Evolutionary conservation across 441 rosid genomes (phyloP).

Genomic region (Gossypium davidsonii): DNA sequence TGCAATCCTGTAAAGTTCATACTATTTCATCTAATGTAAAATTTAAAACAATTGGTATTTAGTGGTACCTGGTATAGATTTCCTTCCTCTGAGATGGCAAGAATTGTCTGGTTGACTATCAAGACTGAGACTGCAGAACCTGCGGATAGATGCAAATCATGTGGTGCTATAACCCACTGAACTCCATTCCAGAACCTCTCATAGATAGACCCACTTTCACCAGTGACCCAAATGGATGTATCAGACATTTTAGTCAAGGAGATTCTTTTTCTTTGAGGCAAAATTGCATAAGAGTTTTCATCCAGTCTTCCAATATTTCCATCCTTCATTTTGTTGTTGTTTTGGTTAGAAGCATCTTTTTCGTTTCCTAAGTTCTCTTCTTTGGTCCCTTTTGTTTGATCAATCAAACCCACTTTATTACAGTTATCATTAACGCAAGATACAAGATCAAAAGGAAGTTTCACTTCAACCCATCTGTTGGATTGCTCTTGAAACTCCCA

Average conservation of each 20-base stretch:
- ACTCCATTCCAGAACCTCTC: slow-evolving; percentile 81
- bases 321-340: slow-evolving; percentile 17
- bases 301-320: slow-evolving; percentile 18
- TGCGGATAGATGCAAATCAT: slow-evolving; percentile 42
- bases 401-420: slow-evolving; percentile 44
- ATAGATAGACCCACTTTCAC: slow-evolving; percentile 58
- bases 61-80: slow-evolving; percentile 45
- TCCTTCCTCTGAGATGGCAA: slow-evolving; percentile 57
- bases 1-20: background rate
- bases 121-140: slow-evolving; percentile 43
- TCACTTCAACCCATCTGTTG: slow-evolving; percentile 53
- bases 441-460: slow-evolving; percentile 55
- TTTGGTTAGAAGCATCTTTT: slow-evolving; percentile 10
- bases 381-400: slow-evolving; percentile 12
- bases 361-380: slow-evolving; percentile 20
- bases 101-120: slow-evolving; percentile 56
- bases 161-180: slow-evolving; percentile 69
- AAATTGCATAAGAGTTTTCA: slow-evolving; percentile 19
- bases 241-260: slow-evolving; percentile 61
- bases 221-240: slow-evolving; percentile 62
- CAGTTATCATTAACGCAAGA: slow-evolving; percentile 55
- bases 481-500: slow-evolving; percentile 60
- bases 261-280: slow-evolving; percentile 51
- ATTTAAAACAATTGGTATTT: background rate
- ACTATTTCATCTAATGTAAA: background rate